Evolutionary conservation across 2,329 filamentous ascomycete genomes (phyloP), one percentile per base, ranked within the genome.

Genomic region (Rhinocladiella mackenziei): DNA sequence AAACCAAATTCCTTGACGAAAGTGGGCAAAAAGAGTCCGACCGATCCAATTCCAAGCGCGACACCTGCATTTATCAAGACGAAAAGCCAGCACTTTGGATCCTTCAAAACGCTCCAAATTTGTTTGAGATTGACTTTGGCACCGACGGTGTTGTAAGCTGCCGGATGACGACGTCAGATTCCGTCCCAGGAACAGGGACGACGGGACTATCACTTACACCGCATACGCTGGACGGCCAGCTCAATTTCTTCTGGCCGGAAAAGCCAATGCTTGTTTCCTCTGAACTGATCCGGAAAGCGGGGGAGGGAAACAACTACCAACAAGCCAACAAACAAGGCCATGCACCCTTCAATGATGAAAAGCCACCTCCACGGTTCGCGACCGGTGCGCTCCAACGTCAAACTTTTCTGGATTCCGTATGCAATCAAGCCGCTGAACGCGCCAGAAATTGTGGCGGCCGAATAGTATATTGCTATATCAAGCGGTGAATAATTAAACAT

Each of bases 281-380:
- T 33, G 18, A 28, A 2, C 13, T 25, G 11, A n/a, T 46, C 44
- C 2, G 83, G 83, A 51, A 84, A 83, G 58, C 85, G 77, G 0
- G 82, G 82, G 8, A 87, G 66, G 19, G 85, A 63, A 51, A 78
- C 80, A 56, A 73, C 73, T 1, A 78, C 71, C 1, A 60, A 55
- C 4, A 78, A 59, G 9, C 82, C 81, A 20, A 86, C 70, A 3
- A 66, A 67, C 18, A 86, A 62, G 1, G 83, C 86, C 45, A 82
- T 71, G 11, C 72, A 67, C 17, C 83, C 83, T 60, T 87, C 82
- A 25, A 86, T 79, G 45, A 86, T 80, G 65, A 85, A 85, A 0
- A 84, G 65, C 76, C 76, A 82, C 9, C 80, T 69, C 62, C 59
- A 87, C 1, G 81, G 78, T 1, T 70, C 63, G 2, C 82, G 64